phyloP scores from a whole-genome alignment of 352 stramenopile genomes.

The Globisporangium sylvaticum region DNA sequence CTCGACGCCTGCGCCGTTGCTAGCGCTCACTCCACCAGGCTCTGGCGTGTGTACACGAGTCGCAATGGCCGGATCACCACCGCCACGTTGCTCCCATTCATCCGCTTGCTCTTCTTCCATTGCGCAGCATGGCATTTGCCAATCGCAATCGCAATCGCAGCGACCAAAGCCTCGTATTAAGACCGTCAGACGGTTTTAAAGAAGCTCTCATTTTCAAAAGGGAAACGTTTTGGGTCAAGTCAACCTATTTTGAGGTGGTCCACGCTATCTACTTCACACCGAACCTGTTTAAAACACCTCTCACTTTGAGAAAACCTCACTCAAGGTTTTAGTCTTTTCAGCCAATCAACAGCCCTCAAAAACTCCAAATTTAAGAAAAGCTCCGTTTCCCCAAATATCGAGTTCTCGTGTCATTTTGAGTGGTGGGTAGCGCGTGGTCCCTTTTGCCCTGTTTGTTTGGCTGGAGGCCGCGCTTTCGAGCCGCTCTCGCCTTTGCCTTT shows the following conservation, averaged over 20 bases:
- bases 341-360: not conserved
- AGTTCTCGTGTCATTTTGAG: not conserved
- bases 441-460: not conserved
- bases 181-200: no score
- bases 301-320: not conserved
- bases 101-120: not conserved
- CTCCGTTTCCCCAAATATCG: not conserved
- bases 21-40: not conserved
- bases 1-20: not conserved
- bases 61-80: not conserved
- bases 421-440: conserved; percentile 7
- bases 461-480: not conserved
- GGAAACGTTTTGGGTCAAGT: no score
- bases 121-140: not conserved
- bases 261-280: not conserved
- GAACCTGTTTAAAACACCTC: not conserved
- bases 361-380: not conserved
- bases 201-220: no score
- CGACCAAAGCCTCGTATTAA: no score
- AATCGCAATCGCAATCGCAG: not conserved
- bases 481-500: not conserved
- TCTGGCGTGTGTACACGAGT: not conserved
- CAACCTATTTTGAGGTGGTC: not conserved
- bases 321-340: not conserved
- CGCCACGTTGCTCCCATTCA: not conserved